These are phyloP conservation scores for Penicillium ochrochloron DNA, from an alignment of 495 filamentous ascomycete species.

Conservation along the genomic window DNA sequence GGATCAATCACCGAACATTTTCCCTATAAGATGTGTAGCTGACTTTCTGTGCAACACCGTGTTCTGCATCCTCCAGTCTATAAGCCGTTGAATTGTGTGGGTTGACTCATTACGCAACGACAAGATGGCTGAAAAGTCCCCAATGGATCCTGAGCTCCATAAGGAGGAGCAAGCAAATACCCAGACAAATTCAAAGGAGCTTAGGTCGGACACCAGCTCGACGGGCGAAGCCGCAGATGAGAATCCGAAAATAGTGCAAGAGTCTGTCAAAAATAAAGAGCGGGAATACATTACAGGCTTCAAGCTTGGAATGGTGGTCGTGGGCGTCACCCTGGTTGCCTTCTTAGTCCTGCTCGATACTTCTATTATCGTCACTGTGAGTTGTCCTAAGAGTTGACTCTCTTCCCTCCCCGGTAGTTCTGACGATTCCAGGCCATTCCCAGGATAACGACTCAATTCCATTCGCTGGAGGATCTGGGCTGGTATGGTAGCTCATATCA, in stretches of 20 bases:
- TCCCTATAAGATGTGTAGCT: background rate
- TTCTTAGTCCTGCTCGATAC: conserved; percentile 29
- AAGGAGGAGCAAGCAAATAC: background rate
- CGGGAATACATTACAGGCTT: conserved; percentile 22
- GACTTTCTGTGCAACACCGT: background rate
- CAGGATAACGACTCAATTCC: conserved; percentile 47
- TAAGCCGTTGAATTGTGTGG: background rate
- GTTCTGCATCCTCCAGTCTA: background rate
- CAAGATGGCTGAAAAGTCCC: conserved; percentile 3
- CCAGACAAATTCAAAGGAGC: conserved; percentile 6
- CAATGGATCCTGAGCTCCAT: background rate
- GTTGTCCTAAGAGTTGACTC: background rate
- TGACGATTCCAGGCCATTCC: conserved; percentile 39
- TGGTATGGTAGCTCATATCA: conserved; percentile 55
- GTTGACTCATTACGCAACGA: background rate
- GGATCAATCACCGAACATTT: background rate
- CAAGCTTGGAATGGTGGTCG: conserved; percentile 18
- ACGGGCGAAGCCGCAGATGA: background rate
- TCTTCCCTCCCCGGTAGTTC: background rate
- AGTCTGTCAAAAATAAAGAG: conserved; percentile 15
- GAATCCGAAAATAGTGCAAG: background rate
- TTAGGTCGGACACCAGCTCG: conserved; percentile 5
- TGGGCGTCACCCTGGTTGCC: conserved; percentile 21
- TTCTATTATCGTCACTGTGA: conserved; percentile 27
- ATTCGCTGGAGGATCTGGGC: conserved; percentile 46